Base-by-base conservation (phyloP, 2,329 filamentous ascomycete genomes). In the Coniochaeta hoffmannii region DNA sequence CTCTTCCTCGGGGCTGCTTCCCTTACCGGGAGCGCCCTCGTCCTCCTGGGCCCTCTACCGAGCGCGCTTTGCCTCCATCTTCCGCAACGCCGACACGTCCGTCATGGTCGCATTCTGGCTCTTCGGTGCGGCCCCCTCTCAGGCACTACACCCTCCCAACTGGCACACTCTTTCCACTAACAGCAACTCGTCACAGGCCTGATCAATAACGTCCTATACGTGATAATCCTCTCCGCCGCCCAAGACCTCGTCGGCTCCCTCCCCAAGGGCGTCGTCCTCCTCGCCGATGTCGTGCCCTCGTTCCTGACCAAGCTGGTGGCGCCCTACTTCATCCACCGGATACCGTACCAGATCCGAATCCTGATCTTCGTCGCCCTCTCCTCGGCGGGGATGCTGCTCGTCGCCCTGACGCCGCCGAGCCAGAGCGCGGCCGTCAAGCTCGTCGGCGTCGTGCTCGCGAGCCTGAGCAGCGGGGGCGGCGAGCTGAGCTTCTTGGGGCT, bases 171-270 rank as follows among this genome's bases (percentile, higher is more conserved):
- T 41, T 28, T 50, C 34, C 15, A 54, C 53, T 51, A 57, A 57
- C 49, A 24, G 53, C 41, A 26, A 30, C 12, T 2, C 19, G 22
- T n/a, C 10, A 30, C 65, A 93, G 90, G 90, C 53, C 76, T 94
- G 17, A 94, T 97, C 69, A 97, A 99, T 73, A 97, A 97, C 74
- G 90, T 97, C 63, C 88, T 97, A 73, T 97, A 97, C 72, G 93
- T 97, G 55, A 89, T 97, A 69, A 94, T 97, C 68, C 87, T 99
- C 65, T 95, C 91, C 30, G 89, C 94, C 34, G 94, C 94, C 3
- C 88, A 97, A 65, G 94, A 99, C 66, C 88, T 99, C 59, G 94
- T 97, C 63, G 93, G 93, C 34, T 87, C 77, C 60, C 79, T 97
- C 1, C 94, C 94, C 52, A 97, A 97, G 71, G 90, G 89, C 63